Evolutionary conservation across 495 filamentous ascomycete species (phyloP).

Genomic region (Niebla homalea): DNA sequence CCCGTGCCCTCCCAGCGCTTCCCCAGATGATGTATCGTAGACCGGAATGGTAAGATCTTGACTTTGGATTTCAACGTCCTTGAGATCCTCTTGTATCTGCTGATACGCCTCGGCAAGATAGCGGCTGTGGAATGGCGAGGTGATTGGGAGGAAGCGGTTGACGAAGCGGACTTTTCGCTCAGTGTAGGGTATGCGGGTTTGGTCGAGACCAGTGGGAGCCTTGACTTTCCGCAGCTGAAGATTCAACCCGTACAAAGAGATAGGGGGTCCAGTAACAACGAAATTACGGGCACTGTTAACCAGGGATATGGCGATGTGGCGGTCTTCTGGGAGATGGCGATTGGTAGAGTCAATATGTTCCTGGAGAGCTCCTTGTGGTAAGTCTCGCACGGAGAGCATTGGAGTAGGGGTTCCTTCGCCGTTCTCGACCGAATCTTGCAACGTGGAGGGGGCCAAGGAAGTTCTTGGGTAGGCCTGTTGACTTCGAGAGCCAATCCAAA

Average conservation of each 20-base stretch:
- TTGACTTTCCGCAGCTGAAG: conserved; percentile 88
- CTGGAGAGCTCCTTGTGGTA: conserved; percentile 72
- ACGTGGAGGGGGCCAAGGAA: conserved; percentile 75
- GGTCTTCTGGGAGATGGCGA: conserved; percentile 79
- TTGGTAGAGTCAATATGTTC: conserved; percentile 94
- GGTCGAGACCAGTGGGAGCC: conserved; percentile 89
- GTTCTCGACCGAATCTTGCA: conserved; percentile 90
- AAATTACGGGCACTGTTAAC: conserved; percentile 94
- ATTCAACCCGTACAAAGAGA: conserved; percentile 92
- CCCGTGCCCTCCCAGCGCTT: conserved; percentile 58
- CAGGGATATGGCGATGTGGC: conserved; percentile 88
- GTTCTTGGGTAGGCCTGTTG: conserved; percentile 95
- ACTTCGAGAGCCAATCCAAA: conserved; percentile 98
- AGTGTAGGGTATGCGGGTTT: conserved; percentile 87
- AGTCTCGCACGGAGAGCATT: conserved; percentile 94
- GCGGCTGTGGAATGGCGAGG: conserved; percentile 92
- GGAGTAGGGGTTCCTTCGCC: conserved; percentile 90
- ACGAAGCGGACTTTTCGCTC: conserved; percentile 93
- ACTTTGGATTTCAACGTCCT: conserved; percentile 58
- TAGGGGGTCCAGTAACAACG: conserved; percentile 90
- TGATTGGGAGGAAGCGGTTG: conserved; percentile 94
- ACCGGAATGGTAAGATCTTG: conserved; percentile 64
- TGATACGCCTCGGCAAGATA: conserved; percentile 70
- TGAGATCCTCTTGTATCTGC: conserved; percentile 73
- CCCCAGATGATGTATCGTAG: conserved; percentile 74